Evolutionary conservation across 768 basidiomycete genomes (phyloP).

Genomic region (Suillus placidus): DNA sequence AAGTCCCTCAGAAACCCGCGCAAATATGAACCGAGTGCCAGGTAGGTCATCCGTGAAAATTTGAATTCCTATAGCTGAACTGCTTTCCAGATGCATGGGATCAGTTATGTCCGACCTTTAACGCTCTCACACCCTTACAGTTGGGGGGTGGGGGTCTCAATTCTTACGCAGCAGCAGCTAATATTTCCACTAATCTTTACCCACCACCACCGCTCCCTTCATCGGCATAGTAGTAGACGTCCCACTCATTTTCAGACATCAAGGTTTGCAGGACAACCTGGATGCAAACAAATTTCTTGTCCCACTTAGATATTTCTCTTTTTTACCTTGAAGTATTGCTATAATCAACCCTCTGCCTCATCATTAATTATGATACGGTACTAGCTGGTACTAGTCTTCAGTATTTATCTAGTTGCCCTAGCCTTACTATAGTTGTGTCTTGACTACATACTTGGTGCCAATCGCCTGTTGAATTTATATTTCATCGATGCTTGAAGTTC

Average conservation of each 20-base stretch:
- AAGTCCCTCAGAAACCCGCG: slow-evolving; percentile 15
- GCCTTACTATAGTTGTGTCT: not conserved
- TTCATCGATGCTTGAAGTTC: not conserved
- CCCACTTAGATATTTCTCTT: not conserved
- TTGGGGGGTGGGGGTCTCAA: slow-evolving; percentile 21
- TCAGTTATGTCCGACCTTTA: slow-evolving; percentile 26
- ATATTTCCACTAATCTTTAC: slow-evolving; percentile 19
- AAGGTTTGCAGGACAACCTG: not conserved
- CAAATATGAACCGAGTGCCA: not conserved
- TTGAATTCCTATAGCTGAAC: not conserved
- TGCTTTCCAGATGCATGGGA: slow-evolving; percentile 25
- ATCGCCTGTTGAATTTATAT: not conserved
- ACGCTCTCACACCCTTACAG: slow-evolving; percentile 23
- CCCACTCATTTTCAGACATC: not conserved
- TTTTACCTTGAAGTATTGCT: not conserved
- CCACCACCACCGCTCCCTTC: not conserved
- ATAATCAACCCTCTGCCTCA: not conserved
- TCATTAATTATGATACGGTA: not conserved
- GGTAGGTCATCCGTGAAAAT: not conserved
- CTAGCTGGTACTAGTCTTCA: not conserved
- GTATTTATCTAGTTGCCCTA: not conserved
- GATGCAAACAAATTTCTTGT: not conserved
- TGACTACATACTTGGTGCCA: not conserved
- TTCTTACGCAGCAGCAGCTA: slow-evolving; percentile 20
- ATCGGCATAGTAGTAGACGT: too few species aligned